Conservation (phyloP, 2,329 filamentous ascomycete species). For the Colletotrichum incanum region DNA sequence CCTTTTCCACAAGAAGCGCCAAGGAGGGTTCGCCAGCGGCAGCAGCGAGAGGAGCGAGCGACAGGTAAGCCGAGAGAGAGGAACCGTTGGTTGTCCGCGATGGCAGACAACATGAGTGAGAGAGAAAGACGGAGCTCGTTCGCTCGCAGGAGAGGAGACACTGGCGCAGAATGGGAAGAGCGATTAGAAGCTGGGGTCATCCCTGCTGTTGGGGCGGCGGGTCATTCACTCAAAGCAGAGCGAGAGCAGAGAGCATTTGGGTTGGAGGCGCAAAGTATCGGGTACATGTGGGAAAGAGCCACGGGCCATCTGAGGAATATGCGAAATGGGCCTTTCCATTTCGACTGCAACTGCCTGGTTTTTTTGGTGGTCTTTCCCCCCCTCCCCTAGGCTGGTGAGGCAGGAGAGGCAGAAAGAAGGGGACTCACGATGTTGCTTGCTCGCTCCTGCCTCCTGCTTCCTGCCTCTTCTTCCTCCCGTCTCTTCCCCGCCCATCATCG, state of each 20-base stretch:
- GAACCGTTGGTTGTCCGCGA: slow-evolving; percentile 5
- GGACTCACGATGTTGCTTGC: slow-evolving; percentile 33
- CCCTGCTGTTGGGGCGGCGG: slow-evolving; percentile 29
- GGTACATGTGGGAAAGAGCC: slow-evolving; percentile 23
- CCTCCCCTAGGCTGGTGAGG: slow-evolving; percentile 1
- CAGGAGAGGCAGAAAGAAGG: slow-evolving; percentile 28
- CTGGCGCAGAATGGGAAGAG: slow-evolving; percentile 5
- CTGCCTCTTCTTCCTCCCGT: slow-evolving; percentile 9
- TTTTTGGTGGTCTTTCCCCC: background rate
- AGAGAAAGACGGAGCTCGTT: background rate
- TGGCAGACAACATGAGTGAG: background rate
- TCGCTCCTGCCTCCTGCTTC: slow-evolving; percentile 10
- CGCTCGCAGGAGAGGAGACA: slow-evolving; percentile 3
- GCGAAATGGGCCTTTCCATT: slow-evolving; percentile 34
- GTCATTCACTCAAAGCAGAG: slow-evolving; percentile 30
- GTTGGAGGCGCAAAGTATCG: slow-evolving; percentile 19
- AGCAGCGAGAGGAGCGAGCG: slow-evolving; percentile 24
- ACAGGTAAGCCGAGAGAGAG: background rate
- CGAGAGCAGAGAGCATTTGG: slow-evolving; percentile 20
- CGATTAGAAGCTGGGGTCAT: slow-evolving; percentile 21
- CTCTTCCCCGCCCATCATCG: slow-evolving; percentile 11
- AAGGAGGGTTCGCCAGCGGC: slow-evolving; percentile 34
- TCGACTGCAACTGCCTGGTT: slow-evolving; percentile 28
- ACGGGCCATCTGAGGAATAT: slow-evolving; percentile 17
- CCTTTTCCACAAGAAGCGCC: slow-evolving; percentile 21